Base-by-base conservation (phyloP, 345 rosid species). In the Populus alba region DNA sequence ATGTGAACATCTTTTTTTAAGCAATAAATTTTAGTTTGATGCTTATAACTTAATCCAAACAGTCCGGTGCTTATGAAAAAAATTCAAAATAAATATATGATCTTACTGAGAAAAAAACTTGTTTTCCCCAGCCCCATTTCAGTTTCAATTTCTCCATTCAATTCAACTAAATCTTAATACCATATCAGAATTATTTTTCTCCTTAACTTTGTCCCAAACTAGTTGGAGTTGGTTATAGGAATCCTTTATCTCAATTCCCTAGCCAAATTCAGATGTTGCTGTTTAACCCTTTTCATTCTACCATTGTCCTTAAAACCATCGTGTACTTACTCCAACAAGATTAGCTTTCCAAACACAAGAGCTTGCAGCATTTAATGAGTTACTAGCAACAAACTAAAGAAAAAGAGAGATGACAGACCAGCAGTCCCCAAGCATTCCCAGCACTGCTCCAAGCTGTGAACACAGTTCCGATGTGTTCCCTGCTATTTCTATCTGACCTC, bases 391-490 rank as follows among this genome's bases (percentile, higher is more conserved):
- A n/a, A 63, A 63, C 15, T 22, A 39, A 67, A 65, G 49, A 75
- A 37, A 67, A 76, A 67, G 61, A 59, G 73, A 75, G 81, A 47
- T 75, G 68, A 77, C 86, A 65, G 75, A 94, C 99, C 99, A 88
- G 94, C 98, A 94, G 82, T 96, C 99, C 27, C 99, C 99, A 59
- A 94, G 99, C 97, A 94, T 92, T 22, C 99, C 99, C 51, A 96
- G 91, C 68, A 96, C 99, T 57, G 98, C 99, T 53, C 99, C 99
- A 69, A 96, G 95, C 92, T 94, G 99, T 47, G 99, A 96, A 82
- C 98, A 91, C 79, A 96, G 84, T 77, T 94, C 98, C 33, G 97
- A 81, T 31, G 94, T 92, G 83, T 85, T 90, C 35, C 98, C 98
- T 71, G 76, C 82, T 84, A 80, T 85, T 75, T 83, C 91, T 72